Evolutionary conservation across 2,329 filamentous ascomycete genomes (phyloP), one percentile per base, ranked within the genome.

Genomic region (Cladosporium sp.): DNA sequence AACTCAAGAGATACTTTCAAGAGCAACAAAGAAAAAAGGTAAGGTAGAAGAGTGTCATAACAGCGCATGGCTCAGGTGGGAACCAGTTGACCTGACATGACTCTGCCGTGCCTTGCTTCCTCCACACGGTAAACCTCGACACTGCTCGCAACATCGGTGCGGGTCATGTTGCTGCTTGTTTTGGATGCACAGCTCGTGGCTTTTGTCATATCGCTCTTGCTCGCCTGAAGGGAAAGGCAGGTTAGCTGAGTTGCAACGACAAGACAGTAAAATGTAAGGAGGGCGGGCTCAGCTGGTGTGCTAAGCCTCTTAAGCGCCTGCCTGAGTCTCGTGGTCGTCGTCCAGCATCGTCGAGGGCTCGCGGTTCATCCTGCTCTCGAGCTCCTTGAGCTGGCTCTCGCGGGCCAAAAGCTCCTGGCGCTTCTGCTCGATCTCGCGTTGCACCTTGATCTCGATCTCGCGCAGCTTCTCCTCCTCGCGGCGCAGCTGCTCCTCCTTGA

Each of bases 391-490:
- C 84, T 99, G 95, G 76, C 93, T 97, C 84, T 99, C 95, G 80
- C 95, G 93, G 71, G 95, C 95, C 81, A 99, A 80, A 69, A 99
- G 87, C 82, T 99, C 95, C 84, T 99, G 95, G 83, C 95, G 90
- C 88, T 99, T 99, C 88, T 98, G 95, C 83, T 97, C 97, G 85
- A 99, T 99, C 83, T 99, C 95, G 78, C 95, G 92, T 84, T 99
- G 95, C 69, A 99, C 95, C 89, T 99, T 99, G 84, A 97, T 86
- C 80, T 99, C 95, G 79, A 99, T 98, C 84, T 99, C 95, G 80
- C 95, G 92, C 70, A 99, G 90, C 86, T 99, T 99, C 90, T 99
- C 95, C 84, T 99, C 95, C 82, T 99, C 95, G 76, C 95, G 93
- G 78, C 95, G 92, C 73, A 99, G 91, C 81, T 99, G 95, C 83